Conservation (phyloP, 805 yeast species). For the Torulaspora microellipsoides region DNA sequence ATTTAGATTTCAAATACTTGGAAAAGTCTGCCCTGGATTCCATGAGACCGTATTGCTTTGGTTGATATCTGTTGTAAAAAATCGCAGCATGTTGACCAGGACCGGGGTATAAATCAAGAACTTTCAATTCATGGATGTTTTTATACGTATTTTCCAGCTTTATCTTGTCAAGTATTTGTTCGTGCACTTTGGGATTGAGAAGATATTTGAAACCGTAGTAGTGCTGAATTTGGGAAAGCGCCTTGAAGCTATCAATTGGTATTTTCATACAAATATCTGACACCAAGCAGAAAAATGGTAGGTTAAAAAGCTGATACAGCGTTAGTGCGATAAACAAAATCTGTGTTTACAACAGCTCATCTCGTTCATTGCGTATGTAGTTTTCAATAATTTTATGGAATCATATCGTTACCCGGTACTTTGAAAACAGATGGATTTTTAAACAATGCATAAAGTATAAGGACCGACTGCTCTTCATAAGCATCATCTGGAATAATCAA, state of each 20-base stretch:
- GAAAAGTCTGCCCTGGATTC: constrained; percentile 41
- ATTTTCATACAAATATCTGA: constrained; percentile 9
- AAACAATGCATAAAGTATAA: too few species aligned
- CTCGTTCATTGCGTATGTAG: too few species aligned
- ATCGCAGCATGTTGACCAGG: constrained; percentile 57
- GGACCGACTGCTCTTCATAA: too few species aligned
- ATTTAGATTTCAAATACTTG: constrained; percentile 9
- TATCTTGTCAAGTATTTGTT: constrained; percentile 44
- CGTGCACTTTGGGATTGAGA: constrained; percentile 22
- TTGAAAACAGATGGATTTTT: too few species aligned
- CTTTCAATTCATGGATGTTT: constrained; percentile 39
- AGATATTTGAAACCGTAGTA: constrained; percentile 25
- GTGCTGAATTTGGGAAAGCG: constrained; percentile 16
- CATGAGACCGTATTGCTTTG: constrained; percentile 58
- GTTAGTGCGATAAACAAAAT: too few species aligned
- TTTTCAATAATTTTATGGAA: too few species aligned
- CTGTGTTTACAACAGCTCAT: too few species aligned
- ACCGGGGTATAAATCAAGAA: constrained; percentile 59
- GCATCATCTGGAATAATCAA: too few species aligned
- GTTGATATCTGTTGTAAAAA: constrained; percentile 56
- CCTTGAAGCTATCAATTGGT: constrained; percentile 10
- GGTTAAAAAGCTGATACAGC: too few species aligned
- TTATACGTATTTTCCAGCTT: constrained; percentile 36
- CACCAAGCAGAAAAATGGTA: too few species aligned
- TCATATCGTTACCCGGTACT: too few species aligned